Conservation (phyloP, 2,329 filamentous ascomycete genomes). For the Colletotrichum sp. region DNA sequence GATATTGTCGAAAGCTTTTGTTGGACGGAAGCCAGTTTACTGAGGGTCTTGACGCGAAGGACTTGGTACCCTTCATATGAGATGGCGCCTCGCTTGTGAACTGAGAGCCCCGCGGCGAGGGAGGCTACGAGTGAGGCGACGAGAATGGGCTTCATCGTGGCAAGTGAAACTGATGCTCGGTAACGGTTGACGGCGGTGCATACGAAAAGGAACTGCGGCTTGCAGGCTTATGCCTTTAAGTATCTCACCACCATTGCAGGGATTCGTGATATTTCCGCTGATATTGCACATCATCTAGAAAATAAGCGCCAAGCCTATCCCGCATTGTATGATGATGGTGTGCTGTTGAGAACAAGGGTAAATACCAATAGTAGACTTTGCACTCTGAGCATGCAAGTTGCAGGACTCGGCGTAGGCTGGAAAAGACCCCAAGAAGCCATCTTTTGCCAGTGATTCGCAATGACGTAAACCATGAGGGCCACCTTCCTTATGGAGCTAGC, state of each 20-base stretch:
- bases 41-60: conserved; percentile 33
- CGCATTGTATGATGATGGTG: background rate
- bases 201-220: background rate
- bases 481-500: conserved; percentile 15
- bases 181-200: background rate
- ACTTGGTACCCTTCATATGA: conserved; percentile 50
- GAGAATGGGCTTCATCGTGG: background rate
- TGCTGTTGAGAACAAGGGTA: background rate
- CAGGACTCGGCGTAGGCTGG: background rate
- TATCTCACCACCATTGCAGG: background rate
- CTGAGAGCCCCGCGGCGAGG: background rate
- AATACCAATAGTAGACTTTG: background rate
- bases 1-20: conserved; percentile 23
- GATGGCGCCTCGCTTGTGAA: conserved; percentile 20
- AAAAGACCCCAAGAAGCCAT: background rate
- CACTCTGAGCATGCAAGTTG: background rate
- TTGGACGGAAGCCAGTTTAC: conserved; percentile 18
- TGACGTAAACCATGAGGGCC: background rate
- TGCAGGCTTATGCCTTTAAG: background rate
- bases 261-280: no score
- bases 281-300: background rate
- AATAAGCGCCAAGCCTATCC: background rate
- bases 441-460: background rate
- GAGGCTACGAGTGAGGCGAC: background rate
- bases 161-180: background rate